Evolutionary conservation across 2,329 filamentous ascomycete genomes (phyloP), one percentile per base, ranked within the genome.

Genomic region (Diaporthe caulivora): DNA sequence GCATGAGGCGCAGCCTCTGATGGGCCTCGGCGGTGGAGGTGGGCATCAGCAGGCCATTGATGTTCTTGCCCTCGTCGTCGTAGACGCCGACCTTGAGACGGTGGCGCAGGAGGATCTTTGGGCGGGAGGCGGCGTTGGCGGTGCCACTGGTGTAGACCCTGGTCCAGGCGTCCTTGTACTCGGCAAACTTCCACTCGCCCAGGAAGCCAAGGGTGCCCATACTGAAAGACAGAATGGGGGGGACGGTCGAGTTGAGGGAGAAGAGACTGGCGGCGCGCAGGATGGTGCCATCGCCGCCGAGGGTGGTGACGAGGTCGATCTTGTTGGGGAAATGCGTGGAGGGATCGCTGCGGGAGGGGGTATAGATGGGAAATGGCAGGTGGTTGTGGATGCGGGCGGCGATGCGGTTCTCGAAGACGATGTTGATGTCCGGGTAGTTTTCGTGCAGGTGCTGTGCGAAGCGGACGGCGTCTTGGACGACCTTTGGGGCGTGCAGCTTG

Each of bases 161-260:
- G 64, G 95, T 88, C 85, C 97, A 98, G 0, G 97, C 97, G 64
- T 94, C 90, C 83, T 98, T 98, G 84, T 97, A 94, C 79, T 98
- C 95, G 9, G 88, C 87, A 81, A 98, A 98, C 79, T 97, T 97
- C 95, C 96, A 99, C 83, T 98, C 96, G 21, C 96, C 95, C 10
- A 99, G 85, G 77, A 99, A 99, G 0, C 97, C 97, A 0, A 99
- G 86, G 0, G 96, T 97, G 8, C 97, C 97, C 94, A 99, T 98
- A 81, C 95, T 97, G 80, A 99, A 99, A 1, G 94, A 95, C 10
- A 99, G 86, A 44, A 99, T 93, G 0, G 97, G 97, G 0, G 97
- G 97, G 0, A 99, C 96, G 55, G 91, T 91, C 2, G 89, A 87
- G 57, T 94, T 92, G 49, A 94, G 92, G 74, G 95, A 95, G 84